A percentile compares a stretch with the other conserved stretches of the same genome.
These are phyloP conservation scores for Talaromyces sp. DNA, from an alignment of 2,329 filamentous ascomycete species.

Conservation along the genomic window DNA sequence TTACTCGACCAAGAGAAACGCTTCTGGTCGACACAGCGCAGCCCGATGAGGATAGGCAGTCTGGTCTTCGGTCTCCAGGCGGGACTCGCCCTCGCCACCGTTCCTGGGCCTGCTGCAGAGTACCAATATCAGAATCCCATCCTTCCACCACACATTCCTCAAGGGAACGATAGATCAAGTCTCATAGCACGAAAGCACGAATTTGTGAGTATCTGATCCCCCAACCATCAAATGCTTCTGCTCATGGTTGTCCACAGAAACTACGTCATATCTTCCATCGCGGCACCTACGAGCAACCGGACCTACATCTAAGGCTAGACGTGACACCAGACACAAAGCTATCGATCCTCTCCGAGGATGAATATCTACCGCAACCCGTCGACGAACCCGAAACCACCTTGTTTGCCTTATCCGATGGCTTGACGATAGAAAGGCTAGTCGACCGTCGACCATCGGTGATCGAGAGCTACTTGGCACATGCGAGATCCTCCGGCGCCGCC, in stretches of 20 bases:
- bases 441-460: slow-evolving; percentile 74
- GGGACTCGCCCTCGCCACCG: slow-evolving; percentile 16
- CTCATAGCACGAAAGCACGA: slow-evolving; percentile 28
- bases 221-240: neutral
- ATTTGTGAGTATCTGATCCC: slow-evolving; percentile 32
- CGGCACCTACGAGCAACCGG: slow-evolving; percentile 73
- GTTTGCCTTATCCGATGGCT: slow-evolving; percentile 55
- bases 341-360: slow-evolving; percentile 38
- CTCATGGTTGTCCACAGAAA: slow-evolving; percentile 24
- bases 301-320: slow-evolving; percentile 73
- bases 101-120: slow-evolving; percentile 5
- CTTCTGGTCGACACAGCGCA: neutral
- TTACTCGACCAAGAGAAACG: neutral
- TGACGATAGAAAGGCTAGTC: slow-evolving; percentile 73
- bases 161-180: slow-evolving; percentile 20
- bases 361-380: slow-evolving; percentile 39
- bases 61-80: slow-evolving; percentile 12
- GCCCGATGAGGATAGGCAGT: slow-evolving; percentile 8
- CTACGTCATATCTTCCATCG: slow-evolving; percentile 92
- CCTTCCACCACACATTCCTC: slow-evolving; percentile 33
- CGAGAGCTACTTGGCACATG: slow-evolving; percentile 71
- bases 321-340: slow-evolving; percentile 60
- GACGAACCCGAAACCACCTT: slow-evolving; percentile 52
- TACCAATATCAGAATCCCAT: slow-evolving; percentile 27
- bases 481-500: slow-evolving; percentile 64